These are phyloP conservation scores for Solanum chacoense DNA, from an alignment of 305 asterid species.

Conservation along the genomic window DNA sequence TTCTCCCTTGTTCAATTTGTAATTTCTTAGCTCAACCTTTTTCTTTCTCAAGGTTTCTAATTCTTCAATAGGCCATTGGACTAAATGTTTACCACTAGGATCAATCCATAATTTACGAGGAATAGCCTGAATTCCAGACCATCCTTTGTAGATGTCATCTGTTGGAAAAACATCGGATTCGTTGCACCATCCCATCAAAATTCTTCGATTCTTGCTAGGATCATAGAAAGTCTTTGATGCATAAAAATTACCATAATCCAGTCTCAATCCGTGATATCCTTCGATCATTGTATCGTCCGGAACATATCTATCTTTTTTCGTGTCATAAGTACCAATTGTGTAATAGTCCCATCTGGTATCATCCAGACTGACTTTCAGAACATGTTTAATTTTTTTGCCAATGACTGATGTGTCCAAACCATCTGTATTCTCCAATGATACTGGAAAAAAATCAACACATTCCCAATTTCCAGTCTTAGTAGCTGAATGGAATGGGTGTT, in stretches of 20 bases:
- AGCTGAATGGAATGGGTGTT: slow-evolving; percentile 8
- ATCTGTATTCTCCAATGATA: background rate
- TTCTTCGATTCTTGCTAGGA: slow-evolving; percentile 12
- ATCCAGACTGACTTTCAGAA: slow-evolving; percentile 11
- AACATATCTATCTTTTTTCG: slow-evolving; percentile 6
- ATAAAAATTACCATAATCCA: slow-evolving; percentile 16
- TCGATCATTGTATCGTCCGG: slow-evolving; percentile 11
- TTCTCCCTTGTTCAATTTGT: slow-evolving; percentile 14
- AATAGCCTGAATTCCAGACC: slow-evolving; percentile 23
- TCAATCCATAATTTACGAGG: slow-evolving; percentile 31
- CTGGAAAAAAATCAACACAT: slow-evolving; percentile 13
- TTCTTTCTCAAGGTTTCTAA: slow-evolving; percentile 20
- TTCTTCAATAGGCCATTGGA: slow-evolving; percentile 34
- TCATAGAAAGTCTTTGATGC: slow-evolving; percentile 16
- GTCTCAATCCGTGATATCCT: slow-evolving; percentile 19
- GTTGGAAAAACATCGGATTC: slow-evolving; percentile 7
- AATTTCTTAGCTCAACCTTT: slow-evolving; percentile 7
- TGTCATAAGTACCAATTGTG: slow-evolving; percentile 14
- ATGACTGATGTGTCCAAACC: slow-evolving; percentile 8
- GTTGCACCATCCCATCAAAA: slow-evolving; percentile 25
- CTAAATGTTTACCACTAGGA: slow-evolving; percentile 27
- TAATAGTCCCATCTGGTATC: slow-evolving; percentile 15
- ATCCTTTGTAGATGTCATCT: slow-evolving; percentile 3
- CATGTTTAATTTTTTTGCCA: background rate
- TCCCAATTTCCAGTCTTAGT: slow-evolving; percentile 1